phyloP scores from a whole-genome alignment of 768 basidiomycete genomes.

The Neoboletus magnificus region DNA sequence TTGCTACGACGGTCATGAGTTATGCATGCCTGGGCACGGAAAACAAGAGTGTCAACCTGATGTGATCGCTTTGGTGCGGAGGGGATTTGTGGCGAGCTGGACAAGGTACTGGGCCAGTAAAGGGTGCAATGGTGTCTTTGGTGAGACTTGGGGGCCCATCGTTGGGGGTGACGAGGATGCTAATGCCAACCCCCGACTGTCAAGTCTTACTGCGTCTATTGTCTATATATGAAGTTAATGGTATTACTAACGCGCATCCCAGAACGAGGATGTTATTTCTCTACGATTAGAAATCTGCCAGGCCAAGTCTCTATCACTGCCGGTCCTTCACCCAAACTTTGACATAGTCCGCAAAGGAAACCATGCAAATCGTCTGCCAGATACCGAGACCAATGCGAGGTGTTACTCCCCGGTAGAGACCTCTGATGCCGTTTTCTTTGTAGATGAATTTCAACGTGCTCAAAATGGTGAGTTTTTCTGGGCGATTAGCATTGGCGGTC shows the following conservation, averaged over 20 bases:
- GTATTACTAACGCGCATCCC: constrained; percentile 16
- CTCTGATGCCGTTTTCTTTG: constrained; percentile 93
- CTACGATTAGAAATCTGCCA: constrained; percentile 17
- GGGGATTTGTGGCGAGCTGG: constrained; percentile 63
- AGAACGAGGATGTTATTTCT: constrained; percentile 20
- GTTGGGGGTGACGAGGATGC: not conserved
- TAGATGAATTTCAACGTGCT: constrained; percentile 95
- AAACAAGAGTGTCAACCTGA: constrained; percentile 44
- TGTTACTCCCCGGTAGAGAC: constrained; percentile 95
- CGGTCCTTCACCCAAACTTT: constrained; percentile 71
- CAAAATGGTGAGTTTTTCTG: constrained; percentile 86
- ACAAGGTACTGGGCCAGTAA: constrained; percentile 68
- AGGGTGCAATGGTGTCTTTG: constrained; percentile 33
- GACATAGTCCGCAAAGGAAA: constrained; percentile 95
- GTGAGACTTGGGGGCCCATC: constrained; percentile 38
- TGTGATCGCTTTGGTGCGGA: constrained; percentile 79
- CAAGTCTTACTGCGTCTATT: not conserved
- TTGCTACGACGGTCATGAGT: constrained; percentile 31
- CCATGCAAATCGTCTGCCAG: constrained; percentile 99
- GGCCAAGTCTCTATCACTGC: constrained; percentile 16
- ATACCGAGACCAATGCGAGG: constrained; percentile 94
- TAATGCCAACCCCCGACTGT: not conserved
- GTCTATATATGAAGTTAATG: not conserved
- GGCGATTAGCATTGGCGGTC: constrained; percentile 68
- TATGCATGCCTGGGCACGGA: not conserved